Conservation (phyloP, 2,329 filamentous ascomycete genomes). For the Neophaeococcomyces mojaviensis region DNA sequence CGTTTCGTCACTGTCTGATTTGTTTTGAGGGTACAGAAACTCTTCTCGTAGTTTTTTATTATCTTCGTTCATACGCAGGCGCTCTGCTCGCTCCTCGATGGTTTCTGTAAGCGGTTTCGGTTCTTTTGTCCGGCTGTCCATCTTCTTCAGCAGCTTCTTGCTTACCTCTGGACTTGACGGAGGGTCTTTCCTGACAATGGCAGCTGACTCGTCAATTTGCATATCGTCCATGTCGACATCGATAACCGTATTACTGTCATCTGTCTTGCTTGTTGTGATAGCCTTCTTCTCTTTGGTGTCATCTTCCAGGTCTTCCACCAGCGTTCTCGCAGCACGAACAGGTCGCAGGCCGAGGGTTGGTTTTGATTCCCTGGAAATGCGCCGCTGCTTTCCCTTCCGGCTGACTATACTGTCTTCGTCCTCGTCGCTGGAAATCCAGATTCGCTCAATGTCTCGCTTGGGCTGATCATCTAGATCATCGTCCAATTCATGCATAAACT, state of each 20-base stretch:
- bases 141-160: constrained; percentile 35
- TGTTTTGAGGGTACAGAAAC: constrained; percentile 8
- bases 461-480: constrained; percentile 41
- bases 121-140: constrained; percentile 15
- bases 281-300: constrained; percentile 1
- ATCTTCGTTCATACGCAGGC: constrained; percentile 25
- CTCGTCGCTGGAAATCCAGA: constrained; percentile 49
- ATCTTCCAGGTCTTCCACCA: constrained; percentile 27
- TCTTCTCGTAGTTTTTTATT: constrained; percentile 14
- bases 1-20: constrained; percentile 13
- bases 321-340: constrained; percentile 49
- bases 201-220: constrained; percentile 24
- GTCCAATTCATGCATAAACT: constrained; percentile 34
- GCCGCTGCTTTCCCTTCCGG: constrained; percentile 18
- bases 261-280: constrained; percentile 37
- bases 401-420: constrained; percentile 31
- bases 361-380: constrained; percentile 15
- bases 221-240: constrained; percentile 24
- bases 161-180: constrained; percentile 33
- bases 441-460: constrained; percentile 46
- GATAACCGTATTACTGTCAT: constrained; percentile 9
- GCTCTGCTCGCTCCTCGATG: constrained; percentile 21
- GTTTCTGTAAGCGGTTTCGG: constrained; percentile 16
- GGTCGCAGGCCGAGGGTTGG: constrained; percentile 36
- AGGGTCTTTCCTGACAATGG: constrained; percentile 23